A percentile compares a stretch with the other conserved stretches of the same genome.
Evolutionary conservation across 1,284 basidiomycete species (phyloP).

Genomic region (Microbotryum violaceum): DNA sequence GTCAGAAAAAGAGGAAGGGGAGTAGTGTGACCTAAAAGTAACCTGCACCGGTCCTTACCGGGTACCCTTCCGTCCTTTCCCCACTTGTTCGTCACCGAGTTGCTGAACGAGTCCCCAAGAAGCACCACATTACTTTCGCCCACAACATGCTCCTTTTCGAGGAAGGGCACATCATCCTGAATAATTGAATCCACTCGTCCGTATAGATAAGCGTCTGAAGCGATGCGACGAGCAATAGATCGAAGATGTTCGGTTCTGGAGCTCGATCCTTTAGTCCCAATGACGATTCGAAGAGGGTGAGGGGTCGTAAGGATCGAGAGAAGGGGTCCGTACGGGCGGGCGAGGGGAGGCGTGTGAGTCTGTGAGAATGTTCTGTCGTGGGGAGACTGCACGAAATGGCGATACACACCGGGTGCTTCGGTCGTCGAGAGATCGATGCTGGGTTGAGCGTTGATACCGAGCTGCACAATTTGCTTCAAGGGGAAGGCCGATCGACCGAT

Average conservation of each 20-base stretch:
- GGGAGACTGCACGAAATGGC: neutral
- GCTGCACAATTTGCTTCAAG: neutral
- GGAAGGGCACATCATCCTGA: conserved; percentile 47
- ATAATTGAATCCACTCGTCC: conserved; percentile 62
- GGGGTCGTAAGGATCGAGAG: conserved; percentile 54
- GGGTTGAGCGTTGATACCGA: neutral
- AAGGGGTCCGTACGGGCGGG: conserved; percentile 52
- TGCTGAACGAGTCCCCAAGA: neutral
- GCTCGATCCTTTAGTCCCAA: conserved; percentile 39
- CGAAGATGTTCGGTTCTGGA: conserved; percentile 34
- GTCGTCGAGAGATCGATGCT: neutral
- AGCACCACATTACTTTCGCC: conserved; percentile 3
- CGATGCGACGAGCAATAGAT: conserved; percentile 55
- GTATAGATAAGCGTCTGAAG: conserved; percentile 60
- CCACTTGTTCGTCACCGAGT: neutral
- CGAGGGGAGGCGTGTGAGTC: conserved; percentile 1
- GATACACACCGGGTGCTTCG: neutral
- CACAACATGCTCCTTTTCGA: conserved; percentile 17
- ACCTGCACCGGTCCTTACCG: neutral
- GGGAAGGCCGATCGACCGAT: neutral
- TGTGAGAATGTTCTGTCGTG: neutral
- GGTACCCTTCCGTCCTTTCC: neutral
- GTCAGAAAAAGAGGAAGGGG: neutral
- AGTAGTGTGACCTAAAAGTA: neutral
- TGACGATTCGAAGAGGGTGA: conserved; percentile 52